phyloP scores from a whole-genome alignment of 805 yeast genomes.

The Candida yuanshanica region DNA sequence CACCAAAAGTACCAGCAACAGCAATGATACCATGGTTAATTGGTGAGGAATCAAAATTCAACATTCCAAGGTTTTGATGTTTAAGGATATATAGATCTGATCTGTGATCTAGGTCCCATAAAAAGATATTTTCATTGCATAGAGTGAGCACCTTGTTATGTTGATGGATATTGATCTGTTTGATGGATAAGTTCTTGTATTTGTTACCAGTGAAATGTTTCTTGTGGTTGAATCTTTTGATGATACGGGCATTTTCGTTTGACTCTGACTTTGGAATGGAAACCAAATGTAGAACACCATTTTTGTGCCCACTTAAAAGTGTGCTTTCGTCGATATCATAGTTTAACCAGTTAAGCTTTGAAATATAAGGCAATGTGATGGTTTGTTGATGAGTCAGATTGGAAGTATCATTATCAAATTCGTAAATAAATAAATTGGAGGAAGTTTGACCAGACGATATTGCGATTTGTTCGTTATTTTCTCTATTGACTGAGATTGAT shows the following conservation, averaged over 20 bases:
- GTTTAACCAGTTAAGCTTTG: slow-evolving; percentile 49
- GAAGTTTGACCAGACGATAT: slow-evolving; percentile 42
- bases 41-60: slow-evolving; percentile 44
- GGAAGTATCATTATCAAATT: slow-evolving; percentile 33
- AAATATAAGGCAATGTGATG: slow-evolving; percentile 51
- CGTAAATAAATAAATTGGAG: slow-evolving; percentile 48
- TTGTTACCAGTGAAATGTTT: slow-evolving; percentile 44
- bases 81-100: slow-evolving; percentile 54
- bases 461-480: slow-evolving; percentile 35
- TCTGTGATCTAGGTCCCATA: slow-evolving; percentile 66
- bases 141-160: slow-evolving; percentile 43
- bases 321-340: slow-evolving; percentile 30
- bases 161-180: slow-evolving; percentile 12
- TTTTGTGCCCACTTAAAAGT: slow-evolving; percentile 68
- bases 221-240: slow-evolving; percentile 73
- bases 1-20: slow-evolving; percentile 65
- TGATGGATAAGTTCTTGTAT: slow-evolving; percentile 11
- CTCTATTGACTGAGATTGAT: slow-evolving; percentile 31
- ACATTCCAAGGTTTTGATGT: slow-evolving; percentile 44
- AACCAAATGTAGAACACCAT: slow-evolving; percentile 70
- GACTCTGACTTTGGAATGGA: slow-evolving; percentile 52
- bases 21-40: slow-evolving; percentile 49
- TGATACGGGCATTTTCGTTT: slow-evolving; percentile 59
- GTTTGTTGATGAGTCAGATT: slow-evolving; percentile 52
- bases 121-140: slow-evolving; percentile 63